A percentile compares a stretch with the other conserved stretches of the same genome.
phyloP scores from a whole-genome alignment of 2,329 filamentous ascomycete genomes.

The Chrysoporthe austroafricana region DNA sequence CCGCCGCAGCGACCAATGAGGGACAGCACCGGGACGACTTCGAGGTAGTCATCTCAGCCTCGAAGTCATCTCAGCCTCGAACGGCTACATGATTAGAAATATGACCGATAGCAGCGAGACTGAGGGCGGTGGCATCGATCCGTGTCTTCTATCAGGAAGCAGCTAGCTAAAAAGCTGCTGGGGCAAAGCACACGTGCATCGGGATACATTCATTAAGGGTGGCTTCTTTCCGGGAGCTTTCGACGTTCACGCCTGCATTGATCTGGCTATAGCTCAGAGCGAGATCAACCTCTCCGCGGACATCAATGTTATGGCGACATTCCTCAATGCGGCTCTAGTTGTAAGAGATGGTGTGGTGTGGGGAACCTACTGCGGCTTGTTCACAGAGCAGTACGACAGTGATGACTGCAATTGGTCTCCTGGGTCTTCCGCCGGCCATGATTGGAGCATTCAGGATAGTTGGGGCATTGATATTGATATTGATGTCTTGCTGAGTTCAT shows the following conservation, averaged over 20 bases:
- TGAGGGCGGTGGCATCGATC: neutral
- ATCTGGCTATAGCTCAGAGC: neutral
- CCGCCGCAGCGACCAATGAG: neutral
- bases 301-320: conserved; percentile 1
- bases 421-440: neutral
- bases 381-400: conserved; percentile 1
- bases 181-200: conserved; percentile 7
- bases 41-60: conserved; percentile 6
- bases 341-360: conserved; percentile 5
- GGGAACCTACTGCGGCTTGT: conserved; percentile 6
- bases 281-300: conserved; percentile 2
- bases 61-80: conserved; percentile 7
- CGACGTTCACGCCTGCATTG: neutral
- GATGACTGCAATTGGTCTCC: conserved; percentile 5
- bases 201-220: neutral
- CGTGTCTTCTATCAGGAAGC: neutral
- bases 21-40: conserved; percentile 6
- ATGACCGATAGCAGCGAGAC: neutral
- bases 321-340: conserved; percentile 9
- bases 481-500: neutral
- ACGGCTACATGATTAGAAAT: conserved; percentile 4
- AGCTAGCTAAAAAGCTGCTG: conserved; percentile 9
- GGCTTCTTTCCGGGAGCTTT: conserved; percentile 3
- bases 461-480: conserved; percentile 10
- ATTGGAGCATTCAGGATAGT: conserved; percentile 10